These are phyloP conservation scores for Hygrocybe punicea DNA, from an alignment of 768 basidiomycete species.

Conservation along the genomic window DNA sequence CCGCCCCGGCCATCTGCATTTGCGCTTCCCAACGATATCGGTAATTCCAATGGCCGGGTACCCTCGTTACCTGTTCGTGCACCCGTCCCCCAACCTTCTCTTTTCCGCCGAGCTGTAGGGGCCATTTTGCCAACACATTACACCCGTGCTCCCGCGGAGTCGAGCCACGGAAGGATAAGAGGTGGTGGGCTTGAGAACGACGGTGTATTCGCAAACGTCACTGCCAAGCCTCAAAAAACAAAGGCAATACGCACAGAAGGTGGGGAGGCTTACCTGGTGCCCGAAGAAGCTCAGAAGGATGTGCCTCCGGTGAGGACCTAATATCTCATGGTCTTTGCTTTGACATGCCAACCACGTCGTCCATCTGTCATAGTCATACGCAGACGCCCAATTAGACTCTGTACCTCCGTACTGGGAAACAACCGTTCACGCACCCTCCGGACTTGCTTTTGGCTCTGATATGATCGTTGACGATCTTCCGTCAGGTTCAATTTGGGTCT, in stretches of 20 bases:
- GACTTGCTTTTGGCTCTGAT: conserved; percentile 42
- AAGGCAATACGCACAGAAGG: conserved; percentile 47
- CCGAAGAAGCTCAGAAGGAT: conserved; percentile 79
- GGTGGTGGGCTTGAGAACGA: conserved; percentile 82
- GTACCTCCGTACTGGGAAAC: conserved; percentile 98
- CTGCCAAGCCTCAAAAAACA: conserved; percentile 71
- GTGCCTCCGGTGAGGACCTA: conserved; percentile 76
- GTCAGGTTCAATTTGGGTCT: conserved; percentile 71
- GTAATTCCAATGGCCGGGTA: conserved; percentile 69
- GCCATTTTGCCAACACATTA: conserved; percentile 67
- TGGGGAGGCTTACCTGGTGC: conserved; percentile 60
- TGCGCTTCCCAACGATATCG: conserved; percentile 63
- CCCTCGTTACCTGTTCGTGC: conserved; percentile 46
- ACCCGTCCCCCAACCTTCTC: conserved; percentile 43
- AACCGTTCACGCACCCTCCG: conserved; percentile 76
- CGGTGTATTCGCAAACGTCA: conserved; percentile 93
- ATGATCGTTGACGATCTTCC: conserved; percentile 93
- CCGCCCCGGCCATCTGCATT: conserved; percentile 58
- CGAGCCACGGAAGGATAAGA: conserved; percentile 31
- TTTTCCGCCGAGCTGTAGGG: conserved; percentile 58
- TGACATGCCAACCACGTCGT: background rate
- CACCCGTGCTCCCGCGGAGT: conserved; percentile 45
- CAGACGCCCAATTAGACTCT: conserved; percentile 81
- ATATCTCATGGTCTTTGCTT: background rate
- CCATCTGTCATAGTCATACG: conserved; percentile 60